Percentiles rank a stretch among this genome's conserved stretches.
These are phyloP conservation scores for Suhomyces bokatorum DNA, from an alignment of 1,139 yeast species.

Conservation along the genomic window DNA sequence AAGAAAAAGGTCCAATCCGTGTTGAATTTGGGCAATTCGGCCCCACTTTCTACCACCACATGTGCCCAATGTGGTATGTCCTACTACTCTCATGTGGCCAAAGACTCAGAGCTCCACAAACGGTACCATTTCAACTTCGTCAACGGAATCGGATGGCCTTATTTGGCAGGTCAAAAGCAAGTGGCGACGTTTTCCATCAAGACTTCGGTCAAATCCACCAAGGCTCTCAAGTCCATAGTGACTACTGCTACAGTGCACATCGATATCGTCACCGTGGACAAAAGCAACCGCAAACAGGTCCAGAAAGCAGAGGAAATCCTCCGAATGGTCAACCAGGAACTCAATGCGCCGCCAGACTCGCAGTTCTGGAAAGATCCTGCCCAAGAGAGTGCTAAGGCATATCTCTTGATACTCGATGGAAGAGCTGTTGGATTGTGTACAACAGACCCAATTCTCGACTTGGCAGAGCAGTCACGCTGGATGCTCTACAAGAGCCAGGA, in stretches of 20 bases:
- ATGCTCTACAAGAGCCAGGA: conserved; percentile 43
- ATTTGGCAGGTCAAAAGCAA: conserved; percentile 25
- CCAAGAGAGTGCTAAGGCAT: conserved; percentile 41
- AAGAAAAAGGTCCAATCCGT: conserved; percentile 15
- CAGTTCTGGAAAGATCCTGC: conserved; percentile 42
- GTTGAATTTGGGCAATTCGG: conserved; percentile 10
- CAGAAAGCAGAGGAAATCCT: conserved; percentile 32
- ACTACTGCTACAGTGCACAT: conserved; percentile 12
- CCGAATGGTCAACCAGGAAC: conserved; percentile 55
- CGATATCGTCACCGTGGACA: conserved; percentile 16
- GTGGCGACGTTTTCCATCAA: conserved; percentile 30
- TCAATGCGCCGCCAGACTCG: conserved; percentile 58
- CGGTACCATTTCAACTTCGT: conserved; percentile 48
- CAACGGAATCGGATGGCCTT: conserved; percentile 49
- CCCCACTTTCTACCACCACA: conserved; percentile 24
- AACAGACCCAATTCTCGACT: conserved; percentile 34
- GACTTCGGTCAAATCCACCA: background rate
- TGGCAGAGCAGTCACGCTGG: conserved; percentile 40
- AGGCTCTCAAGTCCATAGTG: conserved; percentile 5
- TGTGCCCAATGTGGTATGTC: conserved; percentile 66
- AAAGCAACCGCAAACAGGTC: conserved; percentile 17
- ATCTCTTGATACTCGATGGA: conserved; percentile 39
- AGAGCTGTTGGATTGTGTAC: conserved; percentile 57
- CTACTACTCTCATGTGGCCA: conserved; percentile 43
- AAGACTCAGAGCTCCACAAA: conserved; percentile 50